Evolutionary conservation across 108 stramenopile genomes (phyloP), one percentile per base, ranked within the genome.

Genomic region (Cyclostephanos invisitatus): DNA sequence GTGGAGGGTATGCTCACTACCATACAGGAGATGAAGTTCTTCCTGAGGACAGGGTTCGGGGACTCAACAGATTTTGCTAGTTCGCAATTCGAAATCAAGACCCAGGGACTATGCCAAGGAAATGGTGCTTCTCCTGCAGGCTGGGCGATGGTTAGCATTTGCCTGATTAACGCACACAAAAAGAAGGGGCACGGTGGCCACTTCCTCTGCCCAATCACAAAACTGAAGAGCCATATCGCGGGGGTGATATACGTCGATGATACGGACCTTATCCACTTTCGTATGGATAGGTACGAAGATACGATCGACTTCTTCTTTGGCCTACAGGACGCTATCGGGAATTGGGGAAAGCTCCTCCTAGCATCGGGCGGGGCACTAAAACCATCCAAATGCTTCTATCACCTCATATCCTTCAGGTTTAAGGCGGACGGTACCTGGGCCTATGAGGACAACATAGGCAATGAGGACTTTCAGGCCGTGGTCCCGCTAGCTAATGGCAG

Each of bases 301-400:
- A 42, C 28, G 1, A 35, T 22, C 37, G 70, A 60, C 2, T 22
- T 35, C 35, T 58, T 29, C 11, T 49, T 61, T 0, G 12, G 51
- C 9, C 53, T 54, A 25, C 67, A 68, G 20, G 54, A 55, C 0
- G 22, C 22, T 0, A 38, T 68, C 20, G 5, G 0, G 3, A 56
- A 11, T 8, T 71, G 70, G 70, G 70, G 70, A 2, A 50, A 46
- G 15, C 44, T 46, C 0, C 44, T 46, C 14, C 44, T 46, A 14
- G 44, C 44, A 46, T 15, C 51, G 0, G 53, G 62, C 7, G 62
- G 71, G 0, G 37, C 71, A 11, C 21, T 50, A 9, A 72, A 72
- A 17, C 71, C 71, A 1, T 21, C 9, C 5, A 72, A 72, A 37
- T 72, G 71, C 37, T 64, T 64, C 24, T 53, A 55, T 7, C 47